phyloP scores from a whole-genome alignment of 2,329 filamentous ascomycete species.

The Pseudogymnoascus sp. region DNA sequence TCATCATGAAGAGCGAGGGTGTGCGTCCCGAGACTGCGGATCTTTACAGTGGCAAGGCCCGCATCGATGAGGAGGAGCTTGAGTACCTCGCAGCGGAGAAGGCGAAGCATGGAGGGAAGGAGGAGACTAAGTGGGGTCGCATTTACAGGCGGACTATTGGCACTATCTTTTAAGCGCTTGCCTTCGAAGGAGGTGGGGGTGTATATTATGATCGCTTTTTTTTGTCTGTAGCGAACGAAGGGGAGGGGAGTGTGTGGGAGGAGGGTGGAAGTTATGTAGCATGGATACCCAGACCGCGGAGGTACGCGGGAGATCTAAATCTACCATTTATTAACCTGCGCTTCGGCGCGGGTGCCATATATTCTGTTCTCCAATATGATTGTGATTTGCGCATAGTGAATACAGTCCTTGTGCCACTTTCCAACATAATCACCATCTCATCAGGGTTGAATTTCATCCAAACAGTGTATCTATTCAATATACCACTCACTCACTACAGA shows the following conservation, averaged over 20 bases:
- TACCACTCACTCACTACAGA: neutral
- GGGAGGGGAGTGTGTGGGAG: too few relatives aligned
- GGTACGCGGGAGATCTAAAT: slow-evolving; percentile 1
- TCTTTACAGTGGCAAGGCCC: slow-evolving; percentile 50
- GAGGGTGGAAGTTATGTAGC: neutral
- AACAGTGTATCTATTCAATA: neutral
- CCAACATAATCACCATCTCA: neutral
- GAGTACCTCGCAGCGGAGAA: slow-evolving; percentile 20
- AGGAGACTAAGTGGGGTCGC: slow-evolving; percentile 20
- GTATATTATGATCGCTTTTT: neutral
- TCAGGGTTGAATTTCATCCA: neutral
- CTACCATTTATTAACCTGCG: neutral
- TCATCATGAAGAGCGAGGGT: slow-evolving; percentile 35
- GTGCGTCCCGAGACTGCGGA: slow-evolving; percentile 45
- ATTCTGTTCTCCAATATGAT: neutral
- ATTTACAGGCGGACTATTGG: slow-evolving; percentile 23
- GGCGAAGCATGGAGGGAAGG: slow-evolving; percentile 17
- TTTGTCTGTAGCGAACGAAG: neutral
- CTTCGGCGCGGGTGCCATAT: neutral
- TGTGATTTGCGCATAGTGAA: neutral
- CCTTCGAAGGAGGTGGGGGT: neutral
- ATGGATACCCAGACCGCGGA: slow-evolving; percentile 5
- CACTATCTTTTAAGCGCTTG: slow-evolving; percentile 20
- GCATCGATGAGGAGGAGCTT: slow-evolving; percentile 53
- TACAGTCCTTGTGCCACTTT: too few relatives aligned